Evolutionary conservation across 805 yeast genomes (phyloP).

Genomic region (Candida succiphila): DNA sequence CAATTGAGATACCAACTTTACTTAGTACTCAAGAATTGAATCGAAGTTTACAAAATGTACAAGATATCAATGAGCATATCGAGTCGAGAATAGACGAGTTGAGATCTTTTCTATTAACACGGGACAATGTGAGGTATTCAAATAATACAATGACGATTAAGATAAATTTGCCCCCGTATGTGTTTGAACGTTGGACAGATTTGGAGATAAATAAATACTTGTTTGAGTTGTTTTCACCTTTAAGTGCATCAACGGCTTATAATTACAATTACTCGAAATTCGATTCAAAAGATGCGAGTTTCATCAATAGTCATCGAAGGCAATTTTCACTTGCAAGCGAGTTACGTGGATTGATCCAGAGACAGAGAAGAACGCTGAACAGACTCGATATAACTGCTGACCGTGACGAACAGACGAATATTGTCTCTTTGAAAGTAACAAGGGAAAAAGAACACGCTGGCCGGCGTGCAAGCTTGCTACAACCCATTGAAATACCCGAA

Average conservation of each 20-base stretch:
- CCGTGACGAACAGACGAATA: too few species aligned
- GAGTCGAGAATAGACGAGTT: slow-evolving; percentile 12
- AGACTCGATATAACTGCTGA: too few species aligned
- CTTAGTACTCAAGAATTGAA: slow-evolving; percentile 5
- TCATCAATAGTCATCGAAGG: neutral
- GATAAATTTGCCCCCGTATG: slow-evolving; percentile 9
- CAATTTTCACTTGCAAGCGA: too few species aligned
- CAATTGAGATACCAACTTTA: slow-evolving; percentile 6
- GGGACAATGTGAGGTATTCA: slow-evolving; percentile 1
- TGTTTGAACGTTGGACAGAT: slow-evolving; percentile 9
- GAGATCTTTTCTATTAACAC: slow-evolving; percentile 5
- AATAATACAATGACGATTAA: slow-evolving; percentile 4
- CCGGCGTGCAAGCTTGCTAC: too few species aligned
- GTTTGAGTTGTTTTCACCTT: slow-evolving; percentile 10
- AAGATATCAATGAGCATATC: slow-evolving; percentile 7
- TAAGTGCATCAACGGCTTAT: slow-evolving; percentile 13
- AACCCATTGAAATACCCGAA: too few species aligned
- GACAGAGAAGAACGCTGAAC: too few species aligned
- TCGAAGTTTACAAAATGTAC: slow-evolving; percentile 6
- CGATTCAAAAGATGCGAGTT: slow-evolving; percentile 7
- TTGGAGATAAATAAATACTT: slow-evolving; percentile 18
- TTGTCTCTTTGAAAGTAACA: too few species aligned
- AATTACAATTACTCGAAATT: slow-evolving; percentile 15
- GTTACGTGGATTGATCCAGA: too few species aligned
- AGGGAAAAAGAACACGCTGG: too few species aligned